Evolutionary conservation across 176 grass and related monocot species (phyloP).

Genomic region (Zea mays): DNA sequence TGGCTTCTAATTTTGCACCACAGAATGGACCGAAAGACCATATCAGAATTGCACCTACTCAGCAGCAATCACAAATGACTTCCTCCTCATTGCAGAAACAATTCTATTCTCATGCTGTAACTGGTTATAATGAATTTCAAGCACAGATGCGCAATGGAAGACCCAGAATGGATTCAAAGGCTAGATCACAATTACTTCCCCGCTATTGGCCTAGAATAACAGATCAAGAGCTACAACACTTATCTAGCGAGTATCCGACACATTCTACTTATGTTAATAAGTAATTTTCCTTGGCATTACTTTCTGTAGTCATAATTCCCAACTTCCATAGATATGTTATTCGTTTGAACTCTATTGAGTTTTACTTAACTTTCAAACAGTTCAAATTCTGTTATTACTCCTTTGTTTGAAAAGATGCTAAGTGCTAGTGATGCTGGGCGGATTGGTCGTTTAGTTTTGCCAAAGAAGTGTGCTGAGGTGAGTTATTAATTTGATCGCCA

Average conservation of each 20-base stretch:
- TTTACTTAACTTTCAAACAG: conserved; percentile 58
- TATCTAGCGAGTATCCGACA: conserved; percentile 92
- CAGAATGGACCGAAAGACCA: conserved; percentile 58
- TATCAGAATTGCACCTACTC: conserved; percentile 42
- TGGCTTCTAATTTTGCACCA: conserved; percentile 48
- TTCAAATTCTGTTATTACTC: conserved; percentile 91
- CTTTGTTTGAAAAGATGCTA: conserved; percentile 98
- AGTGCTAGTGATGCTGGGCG: conserved; percentile 98
- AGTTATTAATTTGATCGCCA: conserved; percentile 21
- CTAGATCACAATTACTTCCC: conserved; percentile 80
- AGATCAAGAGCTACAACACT: conserved; percentile 91
- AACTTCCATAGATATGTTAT: conserved; percentile 1
- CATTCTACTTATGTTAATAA: conserved; percentile 40
- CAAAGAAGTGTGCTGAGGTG: conserved; percentile 99
- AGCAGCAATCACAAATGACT: conserved; percentile 52
- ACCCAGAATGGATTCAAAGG: conserved; percentile 68
- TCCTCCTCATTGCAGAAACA: conserved; percentile 57
- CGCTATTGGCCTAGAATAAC: conserved; percentile 99
- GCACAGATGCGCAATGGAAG: conserved; percentile 76
- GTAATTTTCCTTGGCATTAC: conserved; percentile 25
- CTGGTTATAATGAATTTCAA: conserved; percentile 49
- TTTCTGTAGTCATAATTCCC: conserved; percentile 15
- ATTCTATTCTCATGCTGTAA: conserved; percentile 52
- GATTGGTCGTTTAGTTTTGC: conserved; percentile 96
- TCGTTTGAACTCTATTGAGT: conserved; percentile 33